Evolutionary conservation across 2,329 filamentous ascomycete genomes (phyloP).

Genomic region (Neocatenulostroma microsporum): DNA sequence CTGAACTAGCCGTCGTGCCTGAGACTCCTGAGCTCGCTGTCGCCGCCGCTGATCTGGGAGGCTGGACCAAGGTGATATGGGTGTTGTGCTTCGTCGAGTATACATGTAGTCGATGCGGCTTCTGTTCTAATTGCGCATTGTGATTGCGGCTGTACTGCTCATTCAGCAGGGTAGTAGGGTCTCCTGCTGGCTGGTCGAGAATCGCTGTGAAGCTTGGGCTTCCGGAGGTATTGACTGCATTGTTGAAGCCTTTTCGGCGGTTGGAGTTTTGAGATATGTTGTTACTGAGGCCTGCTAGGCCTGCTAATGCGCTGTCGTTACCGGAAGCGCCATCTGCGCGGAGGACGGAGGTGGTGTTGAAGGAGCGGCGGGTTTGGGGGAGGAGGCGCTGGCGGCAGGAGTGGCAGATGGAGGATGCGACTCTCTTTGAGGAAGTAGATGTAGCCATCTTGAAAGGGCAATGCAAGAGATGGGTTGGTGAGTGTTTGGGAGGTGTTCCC

Average conservation of each 20-base stretch:
- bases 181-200: constrained; percentile 5
- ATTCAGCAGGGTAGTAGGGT: constrained; percentile 9
- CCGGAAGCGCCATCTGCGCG: constrained; percentile 3
- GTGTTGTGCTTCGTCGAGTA: constrained; percentile 89
- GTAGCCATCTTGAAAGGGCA: no score
- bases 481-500: no score
- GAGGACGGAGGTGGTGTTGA: constrained; percentile 25
- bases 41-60: constrained; percentile 32
- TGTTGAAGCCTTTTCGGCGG: constrained; percentile 7
- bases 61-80: constrained; percentile 81
- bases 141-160: constrained; percentile 12
- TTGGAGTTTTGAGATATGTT: constrained; percentile 2
- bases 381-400: constrained; percentile 30
- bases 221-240: background rate
- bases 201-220: background rate
- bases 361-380: constrained; percentile 22
- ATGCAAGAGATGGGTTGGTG: no score
- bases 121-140: constrained; percentile 4
- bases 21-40: constrained; percentile 21
- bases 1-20: constrained; percentile 36
- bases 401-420: constrained; percentile 30
- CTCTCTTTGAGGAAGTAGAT: no score
- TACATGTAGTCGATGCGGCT: constrained; percentile 77
- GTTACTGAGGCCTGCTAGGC: constrained; percentile 5
- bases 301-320: constrained; percentile 1